phyloP scores from a whole-genome alignment of 257 asterid genomes.

The Ehretia macrophylla region DNA sequence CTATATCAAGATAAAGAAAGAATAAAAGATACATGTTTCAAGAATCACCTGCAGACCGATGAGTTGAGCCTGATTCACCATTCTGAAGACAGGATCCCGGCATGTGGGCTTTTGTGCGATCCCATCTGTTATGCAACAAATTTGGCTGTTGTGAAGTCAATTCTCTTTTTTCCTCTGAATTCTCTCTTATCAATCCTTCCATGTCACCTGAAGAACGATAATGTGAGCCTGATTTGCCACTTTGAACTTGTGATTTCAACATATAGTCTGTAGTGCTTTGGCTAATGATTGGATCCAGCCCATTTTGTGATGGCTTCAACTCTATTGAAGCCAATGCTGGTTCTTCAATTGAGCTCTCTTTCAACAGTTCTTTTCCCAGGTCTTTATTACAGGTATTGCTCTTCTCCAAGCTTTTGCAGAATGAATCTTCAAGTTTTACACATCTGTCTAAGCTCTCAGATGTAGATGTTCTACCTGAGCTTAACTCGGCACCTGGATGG shows the following conservation, averaged over 20 bases:
- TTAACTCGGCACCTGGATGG: not conserved
- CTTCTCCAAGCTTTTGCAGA: not conserved
- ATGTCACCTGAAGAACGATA: conserved; percentile 19
- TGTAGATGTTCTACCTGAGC: not conserved
- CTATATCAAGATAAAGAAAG: too few relatives aligned
- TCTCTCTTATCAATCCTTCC: not conserved
- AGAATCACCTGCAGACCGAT: too few relatives aligned
- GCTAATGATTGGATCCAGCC: conserved; percentile 7
- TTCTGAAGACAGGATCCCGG: too few relatives aligned
- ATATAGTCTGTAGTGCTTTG: conserved; percentile 7
- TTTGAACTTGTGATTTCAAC: conserved; percentile 12
- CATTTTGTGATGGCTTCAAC: not conserved
- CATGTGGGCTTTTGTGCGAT: too few relatives aligned
- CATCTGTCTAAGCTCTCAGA: not conserved
- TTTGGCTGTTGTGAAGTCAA: not conserved
- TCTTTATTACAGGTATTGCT: not conserved
- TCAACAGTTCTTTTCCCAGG: not conserved
- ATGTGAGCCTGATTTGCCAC: conserved; percentile 11
- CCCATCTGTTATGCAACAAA: too few relatives aligned
- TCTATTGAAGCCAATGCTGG: not conserved
- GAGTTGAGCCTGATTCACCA: too few relatives aligned
- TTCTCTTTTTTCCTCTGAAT: not conserved
- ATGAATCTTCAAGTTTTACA: not conserved
- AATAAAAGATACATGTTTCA: too few relatives aligned
- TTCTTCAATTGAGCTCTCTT: conserved; percentile 6